Conservation (phyloP, 306 rosid species). For the Cucumis melo region DNA sequence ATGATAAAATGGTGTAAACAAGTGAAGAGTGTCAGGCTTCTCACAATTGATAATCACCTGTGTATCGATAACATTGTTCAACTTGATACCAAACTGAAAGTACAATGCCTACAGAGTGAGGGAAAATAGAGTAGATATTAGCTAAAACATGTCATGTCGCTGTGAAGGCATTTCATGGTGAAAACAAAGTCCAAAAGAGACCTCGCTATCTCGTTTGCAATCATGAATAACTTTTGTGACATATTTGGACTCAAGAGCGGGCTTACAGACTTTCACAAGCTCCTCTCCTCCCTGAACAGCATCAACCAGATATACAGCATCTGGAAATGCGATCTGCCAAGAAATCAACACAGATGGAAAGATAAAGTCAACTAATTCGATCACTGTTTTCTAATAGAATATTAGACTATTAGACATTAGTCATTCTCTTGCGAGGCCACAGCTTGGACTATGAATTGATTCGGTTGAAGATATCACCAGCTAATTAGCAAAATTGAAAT, state of each 20-base stretch:
- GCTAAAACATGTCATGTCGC: neutral
- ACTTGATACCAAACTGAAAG: conserved; percentile 95
- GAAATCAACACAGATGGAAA: neutral
- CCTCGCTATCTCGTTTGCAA: conserved; percentile 99
- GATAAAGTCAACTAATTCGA: neutral
- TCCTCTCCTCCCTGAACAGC: conserved; percentile 69
- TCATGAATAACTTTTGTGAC: conserved; percentile 96
- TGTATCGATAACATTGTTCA: conserved; percentile 94
- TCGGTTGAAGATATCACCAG: neutral
- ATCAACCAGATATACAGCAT: conserved; percentile 92
- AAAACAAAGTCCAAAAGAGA: conserved; percentile 24
- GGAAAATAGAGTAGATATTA: neutral
- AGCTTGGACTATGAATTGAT: neutral
- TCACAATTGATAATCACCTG: conserved; percentile 48
- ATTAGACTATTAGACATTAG: neutral
- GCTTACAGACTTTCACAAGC: conserved; percentile 89
- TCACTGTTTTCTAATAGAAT: neutral
- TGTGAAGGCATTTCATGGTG: neutral
- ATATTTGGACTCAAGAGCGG: conserved; percentile 83
- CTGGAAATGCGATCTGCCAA: conserved; percentile 85
- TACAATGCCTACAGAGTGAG: conserved; percentile 60
- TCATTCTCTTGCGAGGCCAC: neutral
- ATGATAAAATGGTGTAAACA: neutral
- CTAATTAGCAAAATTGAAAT: neutral
- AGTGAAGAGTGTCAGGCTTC: neutral